Conservation (phyloP, 257 asterid species). For the Jacaranda copaia region DNA sequence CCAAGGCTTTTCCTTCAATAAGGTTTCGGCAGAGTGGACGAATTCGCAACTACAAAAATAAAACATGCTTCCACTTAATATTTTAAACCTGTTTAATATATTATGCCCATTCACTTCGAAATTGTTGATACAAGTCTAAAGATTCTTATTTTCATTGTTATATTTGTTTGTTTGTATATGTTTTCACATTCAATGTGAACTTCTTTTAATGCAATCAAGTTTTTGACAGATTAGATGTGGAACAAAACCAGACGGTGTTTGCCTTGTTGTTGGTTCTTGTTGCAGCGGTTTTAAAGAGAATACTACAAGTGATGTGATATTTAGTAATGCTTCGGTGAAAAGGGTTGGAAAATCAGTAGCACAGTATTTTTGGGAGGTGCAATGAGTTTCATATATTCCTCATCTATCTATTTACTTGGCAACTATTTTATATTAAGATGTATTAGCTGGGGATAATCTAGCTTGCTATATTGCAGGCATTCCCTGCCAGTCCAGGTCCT, state of each 20-base stretch:
- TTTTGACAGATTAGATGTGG: constrained; percentile 79
- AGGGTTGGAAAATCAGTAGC: constrained; percentile 74
- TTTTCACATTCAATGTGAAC: background rate
- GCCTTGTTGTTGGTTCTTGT: constrained; percentile 98
- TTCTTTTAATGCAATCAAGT: constrained; percentile 40
- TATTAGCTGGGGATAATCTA: background rate
- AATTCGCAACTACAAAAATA: background rate
- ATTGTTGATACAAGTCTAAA: background rate
- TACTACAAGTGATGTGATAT: constrained; percentile 82
- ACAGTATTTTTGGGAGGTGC: constrained; percentile 98
- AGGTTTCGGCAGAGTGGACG: too few relatives aligned
- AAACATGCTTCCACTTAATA: background rate
- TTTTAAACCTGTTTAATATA: background rate
- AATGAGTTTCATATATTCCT: constrained; percentile 15
- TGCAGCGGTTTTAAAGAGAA: constrained; percentile 81
- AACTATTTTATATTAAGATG: background rate
- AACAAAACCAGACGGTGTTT: constrained; percentile 92
- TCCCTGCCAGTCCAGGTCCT: constrained; percentile 94
- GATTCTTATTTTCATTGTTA: background rate
- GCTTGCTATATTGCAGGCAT: constrained; percentile 65
- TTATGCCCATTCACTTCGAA: background rate
- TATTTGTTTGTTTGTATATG: background rate
- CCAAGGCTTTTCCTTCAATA: too few relatives aligned
- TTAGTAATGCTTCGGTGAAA: constrained; percentile 74
- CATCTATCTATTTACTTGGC: background rate